Evolutionary conservation across 2,329 filamentous ascomycete genomes (phyloP).

Genomic region (Talaromyces verruculosus): DNA sequence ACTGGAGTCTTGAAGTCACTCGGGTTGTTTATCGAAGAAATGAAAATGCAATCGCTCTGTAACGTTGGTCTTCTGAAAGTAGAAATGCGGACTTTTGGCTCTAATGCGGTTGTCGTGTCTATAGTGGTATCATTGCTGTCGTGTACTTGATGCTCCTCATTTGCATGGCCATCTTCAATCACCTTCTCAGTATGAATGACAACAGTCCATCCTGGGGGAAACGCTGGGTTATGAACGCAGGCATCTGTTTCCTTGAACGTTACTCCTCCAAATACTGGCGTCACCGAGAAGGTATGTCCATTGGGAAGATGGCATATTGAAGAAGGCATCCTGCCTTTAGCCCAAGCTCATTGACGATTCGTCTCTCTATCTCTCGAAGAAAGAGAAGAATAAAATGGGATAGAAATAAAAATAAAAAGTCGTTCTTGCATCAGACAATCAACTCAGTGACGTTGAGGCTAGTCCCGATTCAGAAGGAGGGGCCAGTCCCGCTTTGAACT

Average conservation of each 20-base stretch:
- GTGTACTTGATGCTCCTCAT: neutral
- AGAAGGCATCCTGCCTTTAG: constrained; percentile 21
- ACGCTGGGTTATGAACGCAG: constrained; percentile 63
- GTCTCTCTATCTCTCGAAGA: neutral
- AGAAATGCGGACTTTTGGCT: constrained; percentile 39
- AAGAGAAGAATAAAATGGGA: neutral
- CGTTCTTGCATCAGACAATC: constrained; percentile 1
- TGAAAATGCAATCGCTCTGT: constrained; percentile 78
- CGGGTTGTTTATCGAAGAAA: constrained; percentile 87
- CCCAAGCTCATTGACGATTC: neutral
- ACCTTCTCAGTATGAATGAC: constrained; percentile 68
- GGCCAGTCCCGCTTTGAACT: neutral
- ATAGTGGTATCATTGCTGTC: neutral
- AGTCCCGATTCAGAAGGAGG: constrained; percentile 18
- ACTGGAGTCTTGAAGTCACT: constrained; percentile 75
- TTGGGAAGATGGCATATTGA: constrained; percentile 68
- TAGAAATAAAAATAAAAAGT: neutral
- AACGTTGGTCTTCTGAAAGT: constrained; percentile 75
- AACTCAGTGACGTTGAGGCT: constrained; percentile 10
- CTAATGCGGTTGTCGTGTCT: constrained; percentile 16
- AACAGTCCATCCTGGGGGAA: constrained; percentile 84
- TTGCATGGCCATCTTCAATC: constrained; percentile 39
- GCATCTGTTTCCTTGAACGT: constrained; percentile 83
- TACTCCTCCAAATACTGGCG: constrained; percentile 85
- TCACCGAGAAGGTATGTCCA: constrained; percentile 77